Base-by-base conservation (phyloP, 176 grass and related monocot genomes). In the Echinochloa phyllopogon region DNA sequence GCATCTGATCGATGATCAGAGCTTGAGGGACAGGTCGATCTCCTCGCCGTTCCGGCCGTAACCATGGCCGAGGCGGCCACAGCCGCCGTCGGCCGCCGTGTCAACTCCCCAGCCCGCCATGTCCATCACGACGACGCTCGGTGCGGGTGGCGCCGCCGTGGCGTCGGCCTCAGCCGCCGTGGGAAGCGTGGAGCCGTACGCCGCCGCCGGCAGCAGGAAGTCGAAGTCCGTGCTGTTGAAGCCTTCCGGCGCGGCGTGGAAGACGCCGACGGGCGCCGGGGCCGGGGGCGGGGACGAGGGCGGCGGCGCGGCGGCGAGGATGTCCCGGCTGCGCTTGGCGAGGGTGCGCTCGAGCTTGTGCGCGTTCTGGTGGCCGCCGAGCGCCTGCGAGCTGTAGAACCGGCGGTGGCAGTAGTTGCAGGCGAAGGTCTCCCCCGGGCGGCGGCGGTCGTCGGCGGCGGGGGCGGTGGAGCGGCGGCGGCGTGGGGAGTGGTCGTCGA, bases 321-420 rank as follows among this genome's bases (percentile, higher is more conserved):
- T 6, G 63, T 86, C 80, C 5, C 74, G 72, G 87, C 86, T 92
- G 80, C 87, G 83, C 89, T 90, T 95, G 52, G 96, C 87, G 61
- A 98, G 87, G 56, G 85, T 95, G 40, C 96, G 91, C 89, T 98
- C 96, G 43, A 91, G 96, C 88, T 95, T 98, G 93, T 98, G 96
- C 49, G 93, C 96, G 90, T 98, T 98, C 87, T 98, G 96, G 91
- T 98, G 96, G 21, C 96, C 96, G 59, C 93, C 96, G 45, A 98
- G 91, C 37, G 96, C 96, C 79, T 98, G 96, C 3, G 96, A 95
- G 79, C 89, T 98, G 79, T 77, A 85, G 93, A 98, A 98, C 57
- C 83, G 86, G 29, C 93, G 83, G 14, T 92, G 86, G 76, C 96
- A 98, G 79, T 95, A 98, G 91, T 92, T 95, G 93, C 96, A 98